Conservation (phyloP, 176 grass and related monocot species). For the bread wheat (Triticum aestivum) region DNA sequence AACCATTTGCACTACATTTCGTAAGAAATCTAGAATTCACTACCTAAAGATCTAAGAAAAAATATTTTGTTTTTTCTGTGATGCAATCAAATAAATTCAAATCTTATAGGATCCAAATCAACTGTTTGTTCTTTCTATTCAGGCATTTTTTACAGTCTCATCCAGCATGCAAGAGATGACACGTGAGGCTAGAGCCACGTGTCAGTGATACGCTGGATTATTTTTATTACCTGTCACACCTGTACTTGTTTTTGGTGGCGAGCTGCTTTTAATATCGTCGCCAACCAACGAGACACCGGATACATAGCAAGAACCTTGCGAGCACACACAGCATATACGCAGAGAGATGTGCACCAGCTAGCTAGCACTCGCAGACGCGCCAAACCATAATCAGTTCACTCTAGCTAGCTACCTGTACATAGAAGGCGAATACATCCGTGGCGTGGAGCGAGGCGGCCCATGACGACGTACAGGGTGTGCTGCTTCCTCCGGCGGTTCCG, state of each 20-base stretch:
- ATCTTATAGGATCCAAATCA: too few species aligned
- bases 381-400: neutral
- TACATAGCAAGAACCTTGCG: neutral
- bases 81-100: too few species aligned
- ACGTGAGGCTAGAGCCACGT: neutral
- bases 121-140: too few species aligned
- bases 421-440: neutral
- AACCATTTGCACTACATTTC: too few species aligned
- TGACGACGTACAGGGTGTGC: constrained; percentile 74
- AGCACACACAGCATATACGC: neutral
- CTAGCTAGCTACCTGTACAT: neutral
- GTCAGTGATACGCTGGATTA: neutral
- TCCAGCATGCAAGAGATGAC: neutral
- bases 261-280: neutral
- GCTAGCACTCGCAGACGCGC: neutral
- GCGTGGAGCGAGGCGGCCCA: neutral
- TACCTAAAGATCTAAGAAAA: too few species aligned
- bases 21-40: too few species aligned
- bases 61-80: too few species aligned
- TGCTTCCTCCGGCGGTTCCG: constrained; percentile 75
- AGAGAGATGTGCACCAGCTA: neutral
- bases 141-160: neutral
- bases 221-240: neutral
- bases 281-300: neutral
- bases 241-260: neutral